Percentiles rank a stretch among this genome's conserved stretches.
Conservation (phyloP, 441 rosid species). For the Populus hybrid region DNA sequence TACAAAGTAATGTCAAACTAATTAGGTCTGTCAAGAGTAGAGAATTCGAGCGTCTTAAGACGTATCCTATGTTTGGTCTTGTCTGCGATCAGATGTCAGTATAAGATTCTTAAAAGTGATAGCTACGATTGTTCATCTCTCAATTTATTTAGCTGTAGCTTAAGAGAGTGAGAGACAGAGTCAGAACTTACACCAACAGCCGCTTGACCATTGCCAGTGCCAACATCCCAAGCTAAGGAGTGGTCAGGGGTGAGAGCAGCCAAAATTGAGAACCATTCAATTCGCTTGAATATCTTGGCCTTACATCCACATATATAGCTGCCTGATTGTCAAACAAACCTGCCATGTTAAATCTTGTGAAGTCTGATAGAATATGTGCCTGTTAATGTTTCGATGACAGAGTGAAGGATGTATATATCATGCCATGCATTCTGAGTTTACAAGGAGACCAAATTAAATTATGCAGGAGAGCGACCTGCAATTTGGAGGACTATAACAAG, state of each 20-base stretch:
- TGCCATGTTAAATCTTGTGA: conserved; percentile 35
- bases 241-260: conserved; percentile 44
- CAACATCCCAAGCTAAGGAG: conserved; percentile 57
- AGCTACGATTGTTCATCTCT: too few relatives aligned
- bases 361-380: background rate
- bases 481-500: too few relatives aligned
- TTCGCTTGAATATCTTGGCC: conserved; percentile 51
- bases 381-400: too few relatives aligned
- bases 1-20: conserved; percentile 3
- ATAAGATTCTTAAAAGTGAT: too few relatives aligned
- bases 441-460: too few relatives aligned
- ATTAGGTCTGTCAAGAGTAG: background rate
- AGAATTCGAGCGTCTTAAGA: background rate
- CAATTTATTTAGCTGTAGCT: too few relatives aligned
- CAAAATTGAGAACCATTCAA: conserved; percentile 47
- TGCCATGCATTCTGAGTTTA: too few relatives aligned
- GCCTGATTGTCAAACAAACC: conserved; percentile 53
- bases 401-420: too few relatives aligned
- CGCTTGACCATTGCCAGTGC: conserved; percentile 72
- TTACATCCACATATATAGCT: conserved; percentile 39
- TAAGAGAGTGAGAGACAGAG: background rate
- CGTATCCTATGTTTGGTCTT: background rate
- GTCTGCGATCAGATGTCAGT: background rate
- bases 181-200: conserved; percentile 47
- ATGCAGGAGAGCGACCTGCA: too few relatives aligned